Evolutionary conservation across 176 grass and related monocot genomes (phyloP).

Genomic region (Puya raimondii): DNA sequence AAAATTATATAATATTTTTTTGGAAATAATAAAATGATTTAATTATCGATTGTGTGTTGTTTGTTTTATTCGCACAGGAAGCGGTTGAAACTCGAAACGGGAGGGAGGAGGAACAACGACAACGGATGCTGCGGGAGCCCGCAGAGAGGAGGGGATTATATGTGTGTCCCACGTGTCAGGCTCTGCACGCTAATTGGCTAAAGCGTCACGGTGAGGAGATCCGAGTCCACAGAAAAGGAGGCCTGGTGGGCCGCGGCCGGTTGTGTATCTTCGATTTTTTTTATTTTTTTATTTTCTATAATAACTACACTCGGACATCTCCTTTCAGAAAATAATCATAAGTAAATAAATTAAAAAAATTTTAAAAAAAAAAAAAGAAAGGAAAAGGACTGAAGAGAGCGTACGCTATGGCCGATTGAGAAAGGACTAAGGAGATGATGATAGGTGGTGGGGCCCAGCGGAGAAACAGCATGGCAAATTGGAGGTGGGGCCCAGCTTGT

Average conservation of each 20-base stretch:
- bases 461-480: not conserved
- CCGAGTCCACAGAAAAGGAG: slow-evolving; percentile 22
- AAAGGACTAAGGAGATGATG: too few relatives aligned
- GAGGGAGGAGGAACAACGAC: not conserved
- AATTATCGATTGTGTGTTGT: not conserved
- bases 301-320: too few relatives aligned
- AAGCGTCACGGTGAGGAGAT: too few relatives aligned
- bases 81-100: not conserved
- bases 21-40: too few relatives aligned
- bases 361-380: too few relatives aligned
- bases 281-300: too few relatives aligned
- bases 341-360: too few relatives aligned
- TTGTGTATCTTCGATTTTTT: too few relatives aligned
- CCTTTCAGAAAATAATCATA: too few relatives aligned
- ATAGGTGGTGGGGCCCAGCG: not conserved
- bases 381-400: not conserved
- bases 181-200: too few relatives aligned
- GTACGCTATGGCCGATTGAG: not conserved
- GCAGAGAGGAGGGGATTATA: slow-evolving; percentile 4
- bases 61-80: not conserved
- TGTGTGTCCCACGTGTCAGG: too few relatives aligned
- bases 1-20: too few relatives aligned
- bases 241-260: not conserved
- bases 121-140: slow-evolving; percentile 22
- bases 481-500: not conserved